Base-by-base conservation (phyloP, 805 yeast genomes). In the Teunomyces funiuensis region DNA sequence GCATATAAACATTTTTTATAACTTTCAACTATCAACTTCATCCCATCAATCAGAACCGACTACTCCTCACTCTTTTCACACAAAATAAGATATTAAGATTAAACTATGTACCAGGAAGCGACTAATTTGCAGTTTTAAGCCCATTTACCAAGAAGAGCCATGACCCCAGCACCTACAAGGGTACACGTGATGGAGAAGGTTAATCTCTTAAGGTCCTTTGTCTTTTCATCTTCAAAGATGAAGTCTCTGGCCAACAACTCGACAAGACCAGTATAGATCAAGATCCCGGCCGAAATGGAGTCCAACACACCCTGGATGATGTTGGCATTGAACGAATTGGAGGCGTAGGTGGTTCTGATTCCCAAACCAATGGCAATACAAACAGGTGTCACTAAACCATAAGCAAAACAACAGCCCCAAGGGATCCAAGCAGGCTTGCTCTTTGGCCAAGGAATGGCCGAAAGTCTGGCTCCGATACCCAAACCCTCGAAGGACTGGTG, bases 91-190 rank as follows among this genome's bases (percentile, higher is more conserved):
- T 22, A 22, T 22, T 22, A 7, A 5, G 7, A 22, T 22, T 6
- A 22, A 22, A 3, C 11, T 5, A 8, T 4, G 7, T 22, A 22
- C 5, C 9, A 11, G 9, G 25, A 22, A n/a, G n/a, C n/a, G n/a
- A n/a, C n/a, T 22, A 22, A 5, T 19, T 19, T 19, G 9, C 25
- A 8, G 10, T 22, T 22, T 22, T 46, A 61, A 6, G 65, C 61
- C 66, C 67, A 62, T 36, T 60, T 62, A 25, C 67, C 66, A n/a
- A 62, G 44, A 6, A 61, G 40, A 43, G 64, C 58, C 67, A 62
- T 62, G 27, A 62, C 42, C 10, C 53, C 39, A 36, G 61, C 30
- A 3, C 65, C 67, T 2, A 54, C 47, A 11, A 57, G 36, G 6
- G 60, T 37, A 2, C 57, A 44, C 14, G 49, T 9, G 29, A 56